These are phyloP conservation scores for Calocera cornea DNA, from an alignment of 768 basidiomycete species.

Conservation along the genomic window DNA sequence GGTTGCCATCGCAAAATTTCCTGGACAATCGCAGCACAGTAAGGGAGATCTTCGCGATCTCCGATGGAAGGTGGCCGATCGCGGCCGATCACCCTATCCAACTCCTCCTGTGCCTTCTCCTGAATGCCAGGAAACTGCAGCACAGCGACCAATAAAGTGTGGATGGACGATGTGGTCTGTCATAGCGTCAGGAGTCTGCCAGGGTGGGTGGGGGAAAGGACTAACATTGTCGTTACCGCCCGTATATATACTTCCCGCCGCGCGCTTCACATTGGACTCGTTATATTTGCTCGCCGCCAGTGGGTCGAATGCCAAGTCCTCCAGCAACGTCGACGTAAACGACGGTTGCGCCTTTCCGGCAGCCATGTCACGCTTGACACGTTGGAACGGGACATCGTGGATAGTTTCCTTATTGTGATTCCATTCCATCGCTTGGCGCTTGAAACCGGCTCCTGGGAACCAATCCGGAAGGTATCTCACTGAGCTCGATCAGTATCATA, in stretches of 20 bases:
- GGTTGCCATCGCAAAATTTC: slow-evolving; percentile 18
- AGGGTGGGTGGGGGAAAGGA: too few species aligned
- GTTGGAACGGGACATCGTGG: background rate
- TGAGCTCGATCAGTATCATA: background rate
- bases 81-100: slow-evolving; percentile 14
- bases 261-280: background rate
- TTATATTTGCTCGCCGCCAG: background rate
- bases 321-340: background rate
- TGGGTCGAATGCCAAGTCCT: background rate
- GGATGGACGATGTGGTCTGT: too few species aligned
- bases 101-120: slow-evolving; percentile 14
- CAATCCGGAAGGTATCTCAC: background rate
- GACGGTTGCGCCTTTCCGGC: background rate
- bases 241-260: background rate
- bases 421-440: background rate
- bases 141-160: too few species aligned
- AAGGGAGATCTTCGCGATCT: slow-evolving; percentile 15
- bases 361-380: background rate
- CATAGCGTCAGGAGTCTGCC: too few species aligned
- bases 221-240: background rate
- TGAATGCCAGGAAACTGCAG: too few species aligned
- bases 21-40: slow-evolving; percentile 14
- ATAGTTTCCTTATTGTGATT: background rate
- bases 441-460: background rate
- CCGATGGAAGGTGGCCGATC: slow-evolving; percentile 14